Evolutionary conservation across 2,329 filamentous ascomycete species (phyloP).

Genomic region (Septoria petroselini): DNA sequence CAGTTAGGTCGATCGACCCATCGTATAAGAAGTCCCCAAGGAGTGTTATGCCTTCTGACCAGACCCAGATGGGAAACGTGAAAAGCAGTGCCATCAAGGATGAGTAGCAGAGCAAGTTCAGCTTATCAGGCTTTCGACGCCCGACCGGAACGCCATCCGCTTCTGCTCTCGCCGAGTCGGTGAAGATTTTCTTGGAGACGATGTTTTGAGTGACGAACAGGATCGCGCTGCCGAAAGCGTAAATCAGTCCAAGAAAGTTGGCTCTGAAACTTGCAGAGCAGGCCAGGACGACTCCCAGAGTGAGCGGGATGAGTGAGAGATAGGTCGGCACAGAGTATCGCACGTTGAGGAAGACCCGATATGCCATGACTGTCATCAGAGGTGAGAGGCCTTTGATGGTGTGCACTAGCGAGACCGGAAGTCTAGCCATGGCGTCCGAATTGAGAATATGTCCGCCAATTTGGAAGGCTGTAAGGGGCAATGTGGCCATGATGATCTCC

Average conservation of each 20-base stretch:
- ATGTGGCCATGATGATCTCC: conserved; percentile 78
- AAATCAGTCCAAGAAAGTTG: conserved; percentile 84
- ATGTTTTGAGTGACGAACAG: conserved; percentile 99
- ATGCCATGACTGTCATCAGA: conserved; percentile 90
- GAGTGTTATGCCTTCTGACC: conserved; percentile 78
- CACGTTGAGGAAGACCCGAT: conserved; percentile 84
- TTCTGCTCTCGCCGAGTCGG: conserved; percentile 83
- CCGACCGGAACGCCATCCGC: conserved; percentile 63
- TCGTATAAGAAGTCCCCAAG: conserved; percentile 75
- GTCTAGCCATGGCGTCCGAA: conserved; percentile 88
- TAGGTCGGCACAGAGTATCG: conserved; percentile 85
- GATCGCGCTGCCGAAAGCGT: conserved; percentile 83
- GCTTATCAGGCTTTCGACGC: conserved; percentile 84
- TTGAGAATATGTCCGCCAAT: conserved; percentile 90
- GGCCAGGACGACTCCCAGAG: conserved; percentile 89
- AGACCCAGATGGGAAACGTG: conserved; percentile 88
- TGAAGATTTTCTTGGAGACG: conserved; percentile 96
- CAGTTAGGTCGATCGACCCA: conserved; percentile 71
- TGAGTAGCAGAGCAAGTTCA: conserved; percentile 96
- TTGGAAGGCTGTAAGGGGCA: conserved; percentile 91
- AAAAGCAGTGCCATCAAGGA: conserved; percentile 86
- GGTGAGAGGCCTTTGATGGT: conserved; percentile 98
- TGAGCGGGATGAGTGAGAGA: conserved; percentile 71
- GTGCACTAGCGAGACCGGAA: conserved; percentile 94
- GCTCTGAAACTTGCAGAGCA: conserved; percentile 90